Conservation (phyloP, 139 green algal species). For the Volvox reticuliferus region DNA sequence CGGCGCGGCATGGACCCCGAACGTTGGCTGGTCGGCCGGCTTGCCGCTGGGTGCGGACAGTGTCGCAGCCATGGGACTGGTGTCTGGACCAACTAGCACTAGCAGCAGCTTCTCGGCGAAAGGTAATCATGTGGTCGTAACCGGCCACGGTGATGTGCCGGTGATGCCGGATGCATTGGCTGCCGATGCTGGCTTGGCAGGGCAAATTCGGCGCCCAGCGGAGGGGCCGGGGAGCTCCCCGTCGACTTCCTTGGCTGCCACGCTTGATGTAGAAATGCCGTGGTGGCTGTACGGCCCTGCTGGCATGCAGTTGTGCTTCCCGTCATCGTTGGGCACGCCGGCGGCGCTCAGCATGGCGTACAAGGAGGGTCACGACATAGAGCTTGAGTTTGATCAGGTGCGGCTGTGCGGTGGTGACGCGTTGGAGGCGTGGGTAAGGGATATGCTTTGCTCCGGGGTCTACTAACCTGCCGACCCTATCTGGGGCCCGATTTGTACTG, state of each 20-base stretch:
- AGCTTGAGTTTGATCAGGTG: conserved; percentile 97
- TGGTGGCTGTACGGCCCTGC: conserved; percentile 95
- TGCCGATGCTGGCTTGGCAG: too few relatives aligned
- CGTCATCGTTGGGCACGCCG: conserved; percentile 42
- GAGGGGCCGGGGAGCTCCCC: not conserved
- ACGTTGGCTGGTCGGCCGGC: not conserved
- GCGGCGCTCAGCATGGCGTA: not conserved
- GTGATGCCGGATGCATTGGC: not conserved
- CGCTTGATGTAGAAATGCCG: conserved; percentile 86
- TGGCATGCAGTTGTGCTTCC: conserved; percentile 97
- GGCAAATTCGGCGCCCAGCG: not conserved
- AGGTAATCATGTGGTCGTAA: not conserved
- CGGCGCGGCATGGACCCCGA: not conserved
- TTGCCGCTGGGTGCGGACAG: not conserved
- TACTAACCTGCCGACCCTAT: too few relatives aligned
- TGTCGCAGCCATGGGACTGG: not conserved
- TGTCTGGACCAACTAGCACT: not conserved
- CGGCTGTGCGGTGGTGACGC: not conserved
- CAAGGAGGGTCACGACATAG: conserved; percentile 79
- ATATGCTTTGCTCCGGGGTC: too few relatives aligned
- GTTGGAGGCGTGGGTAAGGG: too few relatives aligned
- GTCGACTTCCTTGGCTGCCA: not conserved
- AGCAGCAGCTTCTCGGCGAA: not conserved
- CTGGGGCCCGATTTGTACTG: too few relatives aligned
- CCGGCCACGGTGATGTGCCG: not conserved